Evolutionary conservation across 257 asterid species (phyloP), one percentile per base, ranked within the genome.

Genomic region (Linaria vulgaris): DNA sequence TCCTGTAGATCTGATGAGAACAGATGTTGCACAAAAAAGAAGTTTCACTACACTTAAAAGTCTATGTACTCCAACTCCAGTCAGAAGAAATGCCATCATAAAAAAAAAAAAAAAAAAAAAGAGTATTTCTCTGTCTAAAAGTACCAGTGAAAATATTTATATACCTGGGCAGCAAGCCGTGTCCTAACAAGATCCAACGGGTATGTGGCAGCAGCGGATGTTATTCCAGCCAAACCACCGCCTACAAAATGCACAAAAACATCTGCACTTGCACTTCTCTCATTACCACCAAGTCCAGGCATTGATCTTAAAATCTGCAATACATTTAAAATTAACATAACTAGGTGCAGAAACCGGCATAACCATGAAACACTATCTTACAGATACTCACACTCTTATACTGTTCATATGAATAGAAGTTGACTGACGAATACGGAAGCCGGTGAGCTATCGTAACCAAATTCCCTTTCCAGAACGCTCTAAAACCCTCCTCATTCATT

Each of bases 391-490:
- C 98, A 12, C 51, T 74, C 82, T 88, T 91, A 74, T 86, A 91
- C 27, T 65, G 80, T 70, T 91, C 98, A 56, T 86, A 91, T 1
- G 96, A 80, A 66, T 88, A 91, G 74, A 91, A 91, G 67, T 75
- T 91, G 73, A 85, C 88, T 0, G 98, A 80, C 31, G 96, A 84
- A 68, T 91, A 91, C 1, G 98, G 98, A 56, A 91, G 86, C 34
- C 98, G 83, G 56, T 88, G 96, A 64, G 87, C 96, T 76, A 88
- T 85, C 0, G 98, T 91, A 78, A 91, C 96, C 77, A 91, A 71
- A 74, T 88, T 91, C 66, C 98, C 98, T 80, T 83, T 91, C 98
- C 98, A 91, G 59, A 91, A 91, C 9, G 98, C 96, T 72, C 89
- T 74, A 69, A 91, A 82, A 47, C 96, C 98, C 70, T 91, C 98